Base-by-base conservation (phyloP, 2,329 filamentous ascomycete species). In the Cladosporium sp. region DNA sequence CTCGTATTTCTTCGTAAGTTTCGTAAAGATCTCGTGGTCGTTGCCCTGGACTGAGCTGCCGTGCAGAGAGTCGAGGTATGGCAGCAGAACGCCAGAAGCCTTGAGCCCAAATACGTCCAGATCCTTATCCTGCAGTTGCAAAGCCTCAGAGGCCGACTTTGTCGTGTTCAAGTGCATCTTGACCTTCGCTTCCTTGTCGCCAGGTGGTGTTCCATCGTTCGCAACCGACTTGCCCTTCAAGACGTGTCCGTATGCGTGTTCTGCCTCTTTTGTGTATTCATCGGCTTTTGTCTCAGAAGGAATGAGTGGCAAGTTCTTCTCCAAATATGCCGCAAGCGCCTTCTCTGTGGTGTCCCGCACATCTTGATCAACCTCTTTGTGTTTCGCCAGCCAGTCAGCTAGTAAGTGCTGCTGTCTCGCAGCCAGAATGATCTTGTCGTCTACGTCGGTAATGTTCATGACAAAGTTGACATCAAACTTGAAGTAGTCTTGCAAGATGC, bases 361-460 rank as follows among this genome's bases (percentile, higher is more conserved):
- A 20, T 80, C 74, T 3, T 74, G 65, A 36, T 77, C 73, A n/a
- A 71, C 63, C 2, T 68, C 66, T 49, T 77, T 74, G 66, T 84
- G 79, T 36, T 78, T 69, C 3, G 72, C 69, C 54, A 88, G 85
- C 72, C 89, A 87, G 61, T 93, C 84, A 47, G 75, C 77, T 59
- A 96, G 86, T 37, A 97, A 76, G 70, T 92, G 84, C 69, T 94
- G 88, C 75, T 94, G 86, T 69, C 93, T 82, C 14, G 88, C 84
- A 58, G 82, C 78, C 14, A 87, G 72, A 62, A 86, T 86, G 67
- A 86, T 89, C 80, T 76, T 75, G 66, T 75, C 74, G 55, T 92
- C 88, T 39, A 93, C 72, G 67, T 93, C 92, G 28, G 92, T 96
- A 63, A 94, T 91, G 76, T 96, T 96, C 88, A 95, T 94, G 64